Evolutionary conservation across 768 basidiomycete species (phyloP).

Genomic region (Ramaria sp.): DNA sequence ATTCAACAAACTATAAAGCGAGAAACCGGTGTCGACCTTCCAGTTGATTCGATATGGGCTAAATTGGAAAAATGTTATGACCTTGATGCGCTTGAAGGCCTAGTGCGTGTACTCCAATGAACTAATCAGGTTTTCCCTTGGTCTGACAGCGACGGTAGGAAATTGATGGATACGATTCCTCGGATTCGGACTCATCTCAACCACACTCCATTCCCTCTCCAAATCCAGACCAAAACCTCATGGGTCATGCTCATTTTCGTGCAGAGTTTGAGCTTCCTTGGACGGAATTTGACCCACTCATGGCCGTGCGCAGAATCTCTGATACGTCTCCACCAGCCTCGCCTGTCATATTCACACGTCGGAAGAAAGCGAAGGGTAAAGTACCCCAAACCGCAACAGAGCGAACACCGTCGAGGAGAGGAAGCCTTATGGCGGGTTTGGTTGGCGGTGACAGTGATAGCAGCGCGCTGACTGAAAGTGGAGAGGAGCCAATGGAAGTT

Average conservation of each 20-base stretch:
- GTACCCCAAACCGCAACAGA: slow-evolving; percentile 30
- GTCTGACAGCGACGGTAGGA: slow-evolving; percentile 22
- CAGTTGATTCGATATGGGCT: slow-evolving; percentile 58
- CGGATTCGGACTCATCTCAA: slow-evolving; percentile 29
- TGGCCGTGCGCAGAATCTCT: slow-evolving; percentile 53
- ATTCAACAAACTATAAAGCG: slow-evolving; percentile 62
- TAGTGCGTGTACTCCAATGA: slow-evolving; percentile 32
- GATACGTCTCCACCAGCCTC: slow-evolving; percentile 53
- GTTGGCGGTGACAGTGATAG: slow-evolving; percentile 77
- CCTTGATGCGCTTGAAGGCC: slow-evolving; percentile 60
- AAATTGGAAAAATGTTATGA: slow-evolving; percentile 67
- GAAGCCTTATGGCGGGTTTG: slow-evolving; percentile 52
- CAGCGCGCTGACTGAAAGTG: slow-evolving; percentile 76
- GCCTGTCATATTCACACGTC: slow-evolving; percentile 28
- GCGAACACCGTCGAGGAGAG: slow-evolving; percentile 34
- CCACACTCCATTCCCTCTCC: slow-evolving; percentile 52
- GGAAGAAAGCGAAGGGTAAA: slow-evolving; percentile 20
- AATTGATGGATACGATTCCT: slow-evolving; percentile 35
- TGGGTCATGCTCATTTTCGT: slow-evolving; percentile 60
- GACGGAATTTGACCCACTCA: slow-evolving; percentile 43
- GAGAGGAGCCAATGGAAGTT: slow-evolving; percentile 37
- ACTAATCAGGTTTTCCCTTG: neutral
- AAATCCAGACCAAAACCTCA: slow-evolving; percentile 57
- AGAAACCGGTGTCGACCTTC: slow-evolving; percentile 53
- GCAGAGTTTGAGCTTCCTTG: slow-evolving; percentile 44